phyloP scores from a whole-genome alignment of 2,329 filamentous ascomycete species.

The Periconia macrospinosa region DNA sequence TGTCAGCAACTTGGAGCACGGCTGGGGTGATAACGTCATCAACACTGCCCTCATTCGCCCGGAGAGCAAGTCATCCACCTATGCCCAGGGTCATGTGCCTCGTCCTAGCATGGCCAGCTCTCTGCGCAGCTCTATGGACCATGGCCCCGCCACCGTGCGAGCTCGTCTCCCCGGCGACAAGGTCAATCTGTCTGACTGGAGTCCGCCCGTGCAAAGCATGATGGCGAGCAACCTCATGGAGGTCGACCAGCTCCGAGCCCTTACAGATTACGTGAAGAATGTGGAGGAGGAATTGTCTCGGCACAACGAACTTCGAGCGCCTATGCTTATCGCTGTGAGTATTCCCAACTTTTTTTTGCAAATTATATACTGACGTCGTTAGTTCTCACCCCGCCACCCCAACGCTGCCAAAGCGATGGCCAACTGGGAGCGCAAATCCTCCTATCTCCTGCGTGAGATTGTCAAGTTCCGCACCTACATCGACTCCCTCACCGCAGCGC shows the following conservation, averaged over 20 bases:
- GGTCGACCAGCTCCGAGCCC: conserved; percentile 74
- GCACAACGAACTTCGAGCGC: conserved; percentile 84
- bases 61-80: conserved; percentile 33
- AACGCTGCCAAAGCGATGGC: conserved; percentile 85
- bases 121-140: conserved; percentile 61
- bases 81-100: conserved; percentile 37
- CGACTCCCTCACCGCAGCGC: conserved; percentile 75
- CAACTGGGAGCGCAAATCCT: conserved; percentile 96
- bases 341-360: neutral
- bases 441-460: conserved; percentile 88
- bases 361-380: conserved; percentile 1
- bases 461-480: conserved; percentile 97
- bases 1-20: conserved; percentile 96
- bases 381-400: conserved; percentile 80
- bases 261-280: conserved; percentile 78
- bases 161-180: conserved; percentile 81
- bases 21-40: conserved; percentile 87
- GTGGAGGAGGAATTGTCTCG: conserved; percentile 83
- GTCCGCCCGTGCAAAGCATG: conserved; percentile 86
- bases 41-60: conserved; percentile 53
- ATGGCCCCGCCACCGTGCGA: conserved; percentile 58
- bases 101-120: conserved; percentile 63
- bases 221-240: conserved; percentile 78
- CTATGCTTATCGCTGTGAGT: conserved; percentile 79
- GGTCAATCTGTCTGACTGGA: conserved; percentile 83